phyloP scores from a whole-genome alignment of 495 filamentous ascomycete species.

The Daldinia childiae region DNA sequence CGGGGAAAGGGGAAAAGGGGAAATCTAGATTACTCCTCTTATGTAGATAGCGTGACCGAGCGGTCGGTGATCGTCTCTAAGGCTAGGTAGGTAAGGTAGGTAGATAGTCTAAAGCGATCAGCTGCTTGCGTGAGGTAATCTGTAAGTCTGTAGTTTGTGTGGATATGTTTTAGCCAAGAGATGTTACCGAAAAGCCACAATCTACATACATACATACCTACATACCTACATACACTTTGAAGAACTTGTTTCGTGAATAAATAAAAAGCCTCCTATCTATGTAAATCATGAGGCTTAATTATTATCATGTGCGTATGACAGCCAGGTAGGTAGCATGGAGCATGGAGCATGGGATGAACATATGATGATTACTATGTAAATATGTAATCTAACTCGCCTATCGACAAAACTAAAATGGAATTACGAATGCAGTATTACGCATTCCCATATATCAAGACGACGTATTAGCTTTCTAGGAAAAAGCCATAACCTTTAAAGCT shows the following conservation, averaged over 20 bases:
- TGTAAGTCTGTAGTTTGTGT: background rate
- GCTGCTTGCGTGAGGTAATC: background rate
- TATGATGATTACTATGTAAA: background rate
- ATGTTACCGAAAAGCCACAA: background rate
- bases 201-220: too few relatives aligned
- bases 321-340: too few relatives aligned
- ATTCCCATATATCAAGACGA: background rate
- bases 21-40: constrained; percentile 11
- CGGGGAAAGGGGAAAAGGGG: constrained; percentile 1
- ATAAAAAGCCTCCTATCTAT: background rate
- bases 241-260: background rate
- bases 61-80: constrained; percentile 14
- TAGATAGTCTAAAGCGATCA: constrained; percentile 9
- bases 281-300: background rate
- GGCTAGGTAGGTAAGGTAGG: too few relatives aligned
- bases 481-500: background rate
- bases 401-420: background rate
- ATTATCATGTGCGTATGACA: background rate
- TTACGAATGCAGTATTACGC: constrained; percentile 1
- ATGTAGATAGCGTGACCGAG: constrained; percentile 28
- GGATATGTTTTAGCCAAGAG: background rate
- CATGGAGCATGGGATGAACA: background rate
- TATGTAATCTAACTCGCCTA: background rate
- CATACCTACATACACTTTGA: too few relatives aligned
- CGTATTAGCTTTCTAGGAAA: background rate